phyloP scores from a whole-genome alignment of 129 eudicot genomes.

The Silybum marianum region DNA sequence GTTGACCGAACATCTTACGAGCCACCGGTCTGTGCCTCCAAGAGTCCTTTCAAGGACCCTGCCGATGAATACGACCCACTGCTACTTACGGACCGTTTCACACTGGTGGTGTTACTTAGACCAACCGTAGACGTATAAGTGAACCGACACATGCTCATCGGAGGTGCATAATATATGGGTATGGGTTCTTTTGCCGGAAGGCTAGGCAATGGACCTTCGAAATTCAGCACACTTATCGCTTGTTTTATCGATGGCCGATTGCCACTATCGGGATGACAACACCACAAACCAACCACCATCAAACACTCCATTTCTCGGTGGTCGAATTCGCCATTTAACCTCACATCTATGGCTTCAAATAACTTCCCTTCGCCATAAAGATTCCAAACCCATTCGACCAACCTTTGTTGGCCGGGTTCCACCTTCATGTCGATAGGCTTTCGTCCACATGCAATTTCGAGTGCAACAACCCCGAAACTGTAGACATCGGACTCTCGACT shows the following conservation, averaged over 20 bases:
- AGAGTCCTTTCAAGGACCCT: conserved; percentile 32
- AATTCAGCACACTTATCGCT: conserved; percentile 44
- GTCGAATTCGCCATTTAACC: conserved; percentile 21
- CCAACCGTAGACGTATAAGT: conserved; percentile 35
- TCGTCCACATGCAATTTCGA: conserved; percentile 51
- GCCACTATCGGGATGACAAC: conserved; percentile 46
- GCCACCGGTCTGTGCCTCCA: conserved; percentile 17
- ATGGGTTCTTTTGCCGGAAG: conserved; percentile 46
- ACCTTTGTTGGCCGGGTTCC: conserved; percentile 27
- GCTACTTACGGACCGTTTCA: conserved; percentile 30
- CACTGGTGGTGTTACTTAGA: background rate
- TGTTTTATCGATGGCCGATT: conserved; percentile 50
- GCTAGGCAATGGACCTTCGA: conserved; percentile 43
- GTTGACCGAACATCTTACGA: background rate
- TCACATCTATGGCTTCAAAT: conserved; percentile 32
- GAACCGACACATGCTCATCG: conserved; percentile 46
- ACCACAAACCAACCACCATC: conserved; percentile 57
- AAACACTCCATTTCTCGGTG: conserved; percentile 37
- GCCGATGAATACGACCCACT: conserved; percentile 24
- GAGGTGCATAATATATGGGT: conserved; percentile 46
- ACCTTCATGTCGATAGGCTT: conserved; percentile 41
- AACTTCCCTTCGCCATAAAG: conserved; percentile 43
- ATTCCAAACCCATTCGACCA: conserved; percentile 59
- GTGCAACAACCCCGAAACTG: conserved; percentile 50
- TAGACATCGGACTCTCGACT: conserved; percentile 56